Evolutionary conservation across 345 rosid genomes (phyloP), one percentile per base, ranked within the genome.

Genomic region (Gossypium rotundifolium): DNA sequence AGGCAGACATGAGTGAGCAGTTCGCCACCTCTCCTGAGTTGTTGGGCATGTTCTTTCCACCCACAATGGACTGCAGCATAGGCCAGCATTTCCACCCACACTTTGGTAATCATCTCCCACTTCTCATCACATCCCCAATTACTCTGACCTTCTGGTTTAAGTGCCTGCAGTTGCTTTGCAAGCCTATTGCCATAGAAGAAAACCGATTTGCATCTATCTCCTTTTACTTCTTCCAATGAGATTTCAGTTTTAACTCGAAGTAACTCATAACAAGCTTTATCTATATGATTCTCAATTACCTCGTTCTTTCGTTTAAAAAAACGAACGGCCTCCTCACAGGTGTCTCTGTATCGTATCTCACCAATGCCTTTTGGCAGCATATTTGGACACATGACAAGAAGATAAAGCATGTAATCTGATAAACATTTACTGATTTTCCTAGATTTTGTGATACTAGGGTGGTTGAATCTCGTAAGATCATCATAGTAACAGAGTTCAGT

Each of bases 21-120:
- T 76, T 82, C 83, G 6, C 81, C 77, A 1, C 85, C 81, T 20
- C 51, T 40, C 12, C 59, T 59, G 9, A 82, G 70, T 17, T 74
- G 72, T 23, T 76, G 74, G 29, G 71, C 71, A 29, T 74, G 80
- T 7, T 64, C 54, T 27, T 45, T 74, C 77, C 74, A 54, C 2
- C 49, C 78, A 61, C 78, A 69, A 11, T 70, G 27, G 46, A 4
- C 63, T 0, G 77, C 83, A 3, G 79, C 83, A 25, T 74, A 33
- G 3, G 72, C 10, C 7, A 82, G 22, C 65, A 76, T 20, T 12
- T 82, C 83, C 8, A 67, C 25, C 79, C 54, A 64, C 14, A 82
- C 67, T n/a, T 74, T 42, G 20, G 29, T 29, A 0, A 79, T 59
- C 6, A 65, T 44, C 1, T 73, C 38, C 70, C 79, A 76, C 10